Base-by-base conservation (phyloP, 768 basidiomycete genomes). In the Macrolepiota albuminosa region DNA sequence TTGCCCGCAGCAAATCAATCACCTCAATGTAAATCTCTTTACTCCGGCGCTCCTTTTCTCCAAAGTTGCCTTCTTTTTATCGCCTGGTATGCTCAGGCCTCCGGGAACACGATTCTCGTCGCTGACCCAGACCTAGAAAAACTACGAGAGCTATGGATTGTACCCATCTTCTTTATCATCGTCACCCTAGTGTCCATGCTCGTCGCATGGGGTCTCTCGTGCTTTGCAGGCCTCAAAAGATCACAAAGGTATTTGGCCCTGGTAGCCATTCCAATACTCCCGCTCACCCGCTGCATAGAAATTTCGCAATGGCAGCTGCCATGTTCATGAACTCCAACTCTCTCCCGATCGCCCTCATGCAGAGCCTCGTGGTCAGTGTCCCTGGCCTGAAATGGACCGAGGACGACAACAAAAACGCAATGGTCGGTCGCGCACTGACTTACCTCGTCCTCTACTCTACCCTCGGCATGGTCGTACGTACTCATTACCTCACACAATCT, bases 311-410 rank as follows among this genome's bases (percentile, higher is more conserved):
- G 71, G 90, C 91, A 0, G 87, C 90, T 0, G 79, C 89, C 33
- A 93, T 89, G 85, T 92, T 92, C 78, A 91, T 94, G 88, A 96
- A 95, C 72, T 93, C 91, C 3, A 98, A 98, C 70, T 93, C 93
- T 0, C 83, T 99, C 6, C 96, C 96, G 0, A 93, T 98, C 60
- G 96, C 96, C 0, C 79, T 99, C 36, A 92, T 98, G 86, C 89
- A 97, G 71, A 88, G 86, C 61, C 85, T 98, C 21, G 92, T 92
- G 9, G 74, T 89, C 57, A 88, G 91, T 13, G 93, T 96, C 0
- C 87, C 87, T 0, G 85, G 85, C 5, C 79, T 96, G 36, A 89
- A 88, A 67, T 94, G 94, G 93, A 87, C 81, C 9, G 62, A 76
- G 3, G 84, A 91, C 57, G 95, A 98, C 70, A 90, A 84, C 67